Base-by-base conservation (phyloP, 352 stramenopile species). In the Pythium phragmiticola region DNA sequence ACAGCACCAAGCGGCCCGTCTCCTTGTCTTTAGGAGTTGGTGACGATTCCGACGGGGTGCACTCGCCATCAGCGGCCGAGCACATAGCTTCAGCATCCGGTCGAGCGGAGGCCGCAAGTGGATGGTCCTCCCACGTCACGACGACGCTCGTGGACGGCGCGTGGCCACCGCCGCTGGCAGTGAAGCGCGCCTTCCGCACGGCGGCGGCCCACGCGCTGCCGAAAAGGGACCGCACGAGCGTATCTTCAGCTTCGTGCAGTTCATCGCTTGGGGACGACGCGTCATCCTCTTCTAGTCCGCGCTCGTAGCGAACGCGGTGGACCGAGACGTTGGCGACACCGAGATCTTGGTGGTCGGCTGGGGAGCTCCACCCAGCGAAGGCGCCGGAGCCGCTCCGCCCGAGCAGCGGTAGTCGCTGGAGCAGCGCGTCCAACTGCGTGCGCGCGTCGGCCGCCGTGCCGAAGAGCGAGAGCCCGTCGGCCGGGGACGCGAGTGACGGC, bases 61-160 rank as follows among this genome's bases (percentile, higher is more conserved):
- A 67, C 21, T 45, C 53, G n/a, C 33, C 37, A 8, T 43, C 36
- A 2, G 26, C 54, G 49, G 30, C 45, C 12, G 17, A 21, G 41
- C 57, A 63, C 33, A 66, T 57, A 11, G 46, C 37, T 42, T 67
- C 51, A 36, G 71, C 55, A 3, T 68, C 65, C 0, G 50, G 51
- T 16, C 73, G 63, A 21, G 57, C 52, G 42, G 62, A 43, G 16
- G 42, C 66, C 17, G 71, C 68, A 7, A 78, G 36, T 14, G 70
- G 70, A 52, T 85, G 74, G 41, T 91, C 80, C 57, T 91, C 82
- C 82, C 82, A 91, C 34, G 78, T 86, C 46, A 86, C 70, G 6
- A 91, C 76, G 5, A 89, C 78, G 51, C 73, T 79, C 7, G 76
- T 75, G 16, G 82, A 69, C 26, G 81, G 1, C 21, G 28, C n/a